phyloP scores from a whole-genome alignment of 2,329 filamentous ascomycete genomes.

The Septoria petroselini region DNA sequence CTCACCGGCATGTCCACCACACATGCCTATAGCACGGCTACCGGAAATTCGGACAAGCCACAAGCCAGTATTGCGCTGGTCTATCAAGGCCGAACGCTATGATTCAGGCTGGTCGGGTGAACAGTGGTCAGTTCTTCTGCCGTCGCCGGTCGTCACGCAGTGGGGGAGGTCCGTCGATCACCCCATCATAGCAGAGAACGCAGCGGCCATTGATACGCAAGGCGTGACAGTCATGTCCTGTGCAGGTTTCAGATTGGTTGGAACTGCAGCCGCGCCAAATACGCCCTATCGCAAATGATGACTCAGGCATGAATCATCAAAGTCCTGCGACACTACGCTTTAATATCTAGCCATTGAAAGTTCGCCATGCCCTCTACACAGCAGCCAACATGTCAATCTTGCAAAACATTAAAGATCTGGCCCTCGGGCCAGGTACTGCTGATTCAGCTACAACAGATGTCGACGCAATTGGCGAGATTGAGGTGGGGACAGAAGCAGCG shows the following conservation, averaged over 20 bases:
- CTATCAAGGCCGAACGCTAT: conserved; percentile 3
- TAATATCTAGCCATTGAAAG: neutral
- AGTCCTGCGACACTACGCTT: neutral
- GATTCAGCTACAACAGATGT: conserved; percentile 6
- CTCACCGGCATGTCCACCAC: conserved; percentile 52
- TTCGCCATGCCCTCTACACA: neutral
- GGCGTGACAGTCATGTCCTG: neutral
- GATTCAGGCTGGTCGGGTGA: neutral
- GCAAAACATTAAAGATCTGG: neutral
- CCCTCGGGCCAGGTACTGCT: neutral
- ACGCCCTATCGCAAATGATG: neutral
- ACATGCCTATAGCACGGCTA: neutral
- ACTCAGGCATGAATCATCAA: conserved; percentile 1
- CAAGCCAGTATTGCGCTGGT: conserved; percentile 6
- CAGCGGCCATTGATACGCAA: no score
- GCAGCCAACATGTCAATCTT: neutral
- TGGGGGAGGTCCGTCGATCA: neutral
- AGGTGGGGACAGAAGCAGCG: conserved; percentile 45
- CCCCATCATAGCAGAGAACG: neutral
- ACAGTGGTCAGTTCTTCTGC: neutral
- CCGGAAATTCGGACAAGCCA: neutral
- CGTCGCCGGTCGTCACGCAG: neutral
- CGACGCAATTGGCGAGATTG: conserved; percentile 23
- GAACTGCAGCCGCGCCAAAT: neutral
- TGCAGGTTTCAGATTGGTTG: neutral